Base-by-base conservation (phyloP, 306 rosid species). In the Lablab purpureus region DNA sequence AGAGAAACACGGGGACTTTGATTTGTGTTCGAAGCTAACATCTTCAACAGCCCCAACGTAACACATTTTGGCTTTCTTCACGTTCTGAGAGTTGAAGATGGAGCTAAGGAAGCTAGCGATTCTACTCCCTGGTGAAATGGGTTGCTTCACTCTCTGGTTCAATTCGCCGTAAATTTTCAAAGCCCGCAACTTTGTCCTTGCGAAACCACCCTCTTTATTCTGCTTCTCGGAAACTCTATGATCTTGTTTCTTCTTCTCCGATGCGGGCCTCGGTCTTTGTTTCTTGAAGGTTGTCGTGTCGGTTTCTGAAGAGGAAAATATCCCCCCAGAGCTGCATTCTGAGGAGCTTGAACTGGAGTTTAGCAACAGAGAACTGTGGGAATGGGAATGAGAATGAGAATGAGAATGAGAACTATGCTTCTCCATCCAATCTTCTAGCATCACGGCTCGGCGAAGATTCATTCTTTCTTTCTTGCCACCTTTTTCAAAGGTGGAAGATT, bases 11-110 rank as follows among this genome's bases (percentile, higher is more conserved):
- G 79, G 81, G 3, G 91, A 76, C 60, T 88, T 90, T 0, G 90
- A 76, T 64, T 85, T 81, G 12, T 85, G 81, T 47, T 88, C 93
- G 21, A 85, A 73, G 27, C 54, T 84, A 37, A 89, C 97, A 67
- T 91, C 92, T 79, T 91, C 88, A 2, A 72, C 93, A 1, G 92
- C 89, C 6, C 97, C 97, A 54, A 80, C 93, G 7, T 91, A 80
- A 32, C 97, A 91, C 97, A 87, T 88, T 71, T 89, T 91, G 0
- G 97, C 87, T 81, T 91, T 91, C 90, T 88, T 91, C 30, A 84
- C 91, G 17, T 83, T 91, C 34, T 89, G 86, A 0, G 91, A 88
- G 72, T 77, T 88, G 94, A 91, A 91, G 71, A 91, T 83, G 2
- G 93, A 88, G 79, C 87, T 86, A 37, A 91, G 74, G 41, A 91